These are phyloP conservation scores for Trifolium fragiferum DNA, from an alignment of 306 rosid species.

Conservation along the genomic window DNA sequence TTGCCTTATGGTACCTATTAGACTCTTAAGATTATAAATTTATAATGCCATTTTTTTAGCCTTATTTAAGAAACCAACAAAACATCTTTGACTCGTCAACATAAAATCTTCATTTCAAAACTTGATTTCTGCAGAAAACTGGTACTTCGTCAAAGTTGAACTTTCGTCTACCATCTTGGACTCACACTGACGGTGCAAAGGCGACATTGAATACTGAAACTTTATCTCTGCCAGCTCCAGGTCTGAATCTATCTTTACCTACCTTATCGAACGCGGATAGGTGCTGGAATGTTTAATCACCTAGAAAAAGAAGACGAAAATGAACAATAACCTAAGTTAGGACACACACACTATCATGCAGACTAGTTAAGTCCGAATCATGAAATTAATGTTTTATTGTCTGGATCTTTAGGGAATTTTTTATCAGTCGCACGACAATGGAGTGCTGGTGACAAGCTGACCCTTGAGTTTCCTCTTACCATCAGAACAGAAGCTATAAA, in stretches of 20 bases:
- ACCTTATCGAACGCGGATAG: not conserved
- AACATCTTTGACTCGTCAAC: not conserved
- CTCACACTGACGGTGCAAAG: slow-evolving; percentile 50
- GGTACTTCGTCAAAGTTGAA: slow-evolving; percentile 59
- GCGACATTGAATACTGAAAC: slow-evolving; percentile 53
- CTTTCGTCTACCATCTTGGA: slow-evolving; percentile 84
- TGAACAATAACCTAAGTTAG: not conserved
- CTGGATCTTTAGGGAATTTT: slow-evolving; percentile 61
- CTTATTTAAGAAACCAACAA: slow-evolving; percentile 3
- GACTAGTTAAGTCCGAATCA: not conserved
- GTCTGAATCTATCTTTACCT: slow-evolving; percentile 44
- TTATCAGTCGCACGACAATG: slow-evolving; percentile 57
- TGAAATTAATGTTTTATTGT: slow-evolving; percentile 28
- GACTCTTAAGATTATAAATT: no score
- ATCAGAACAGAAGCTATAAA: slow-evolving; percentile 70
- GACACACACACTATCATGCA: not conserved
- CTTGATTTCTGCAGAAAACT: slow-evolving; percentile 48
- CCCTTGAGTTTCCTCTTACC: slow-evolving; percentile 70
- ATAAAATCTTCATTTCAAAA: not conserved
- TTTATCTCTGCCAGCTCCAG: slow-evolving; percentile 60
- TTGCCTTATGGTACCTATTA: slow-evolving; percentile 9
- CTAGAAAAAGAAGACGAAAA: not conserved
- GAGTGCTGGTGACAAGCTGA: slow-evolving; percentile 65
- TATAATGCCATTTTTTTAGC: not conserved
- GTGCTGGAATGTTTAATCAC: slow-evolving; percentile 10